Percentiles rank a stretch among this genome's conserved stretches.
Conservation (phyloP, 345 rosid species). For the Aquilaria yunnanensis region DNA sequence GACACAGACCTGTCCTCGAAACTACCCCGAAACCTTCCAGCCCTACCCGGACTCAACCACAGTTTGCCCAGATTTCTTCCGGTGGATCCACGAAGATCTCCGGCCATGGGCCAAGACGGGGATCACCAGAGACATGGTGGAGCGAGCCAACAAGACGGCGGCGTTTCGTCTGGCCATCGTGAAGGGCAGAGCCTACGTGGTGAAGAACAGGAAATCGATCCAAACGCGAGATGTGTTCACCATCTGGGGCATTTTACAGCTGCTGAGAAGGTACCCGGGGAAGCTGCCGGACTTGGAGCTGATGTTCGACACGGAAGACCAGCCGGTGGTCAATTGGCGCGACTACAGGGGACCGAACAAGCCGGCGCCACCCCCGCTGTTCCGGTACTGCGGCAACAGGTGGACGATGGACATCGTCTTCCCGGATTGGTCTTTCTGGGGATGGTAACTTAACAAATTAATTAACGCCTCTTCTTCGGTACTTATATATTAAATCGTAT, state of each 20-base stretch:
- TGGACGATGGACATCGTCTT: conserved; percentile 36
- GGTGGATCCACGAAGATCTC: conserved; percentile 73
- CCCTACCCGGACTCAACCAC: conserved; percentile 10
- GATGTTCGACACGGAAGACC: conserved; percentile 50
- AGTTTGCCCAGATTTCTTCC: conserved; percentile 48
- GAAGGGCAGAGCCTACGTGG: conserved; percentile 33
- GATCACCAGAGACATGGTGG: conserved; percentile 49
- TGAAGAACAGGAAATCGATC: conserved; percentile 26
- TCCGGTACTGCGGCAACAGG: conserved; percentile 43
- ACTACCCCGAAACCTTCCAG: conserved; percentile 21
- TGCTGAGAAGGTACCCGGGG: conserved; percentile 51
- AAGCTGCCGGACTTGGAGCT: conserved; percentile 51
- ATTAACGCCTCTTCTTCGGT: neutral
- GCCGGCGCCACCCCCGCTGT: conserved; percentile 39
- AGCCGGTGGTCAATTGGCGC: conserved; percentile 25
- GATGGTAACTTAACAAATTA: conserved; percentile 29
- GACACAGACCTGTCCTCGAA: conserved; percentile 35
- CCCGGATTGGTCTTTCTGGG: conserved; percentile 78
- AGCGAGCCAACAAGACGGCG: conserved; percentile 32
- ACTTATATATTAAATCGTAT: neutral
- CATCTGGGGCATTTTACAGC: conserved; percentile 56
- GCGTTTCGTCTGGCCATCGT: conserved; percentile 39
- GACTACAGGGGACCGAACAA: conserved; percentile 24
- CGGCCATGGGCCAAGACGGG: conserved; percentile 46
- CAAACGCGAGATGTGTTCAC: conserved; percentile 55